A percentile compares a stretch with the other conserved stretches of the same genome.
These are phyloP conservation scores for Dryas integrifolia DNA, from an alignment of 331 rosid species.

Conservation along the genomic window DNA sequence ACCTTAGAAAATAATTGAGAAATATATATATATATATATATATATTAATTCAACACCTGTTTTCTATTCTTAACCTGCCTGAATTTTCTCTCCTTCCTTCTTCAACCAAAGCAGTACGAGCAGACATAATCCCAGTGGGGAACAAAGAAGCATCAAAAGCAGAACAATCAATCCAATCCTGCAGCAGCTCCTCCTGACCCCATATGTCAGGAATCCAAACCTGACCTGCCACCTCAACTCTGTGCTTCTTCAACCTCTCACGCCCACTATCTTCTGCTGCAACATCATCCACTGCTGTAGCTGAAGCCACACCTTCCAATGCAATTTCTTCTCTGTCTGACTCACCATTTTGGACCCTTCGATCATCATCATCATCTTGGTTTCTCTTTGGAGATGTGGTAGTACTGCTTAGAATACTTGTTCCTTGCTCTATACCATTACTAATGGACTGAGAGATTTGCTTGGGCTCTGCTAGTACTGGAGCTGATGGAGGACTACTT, in stretches of 20 bases:
- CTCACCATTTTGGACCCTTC: background rate
- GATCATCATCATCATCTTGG: background rate
- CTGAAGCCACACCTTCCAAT: constrained; percentile 7
- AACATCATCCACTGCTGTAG: background rate
- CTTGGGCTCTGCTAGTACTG: constrained; percentile 7
- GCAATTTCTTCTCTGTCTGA: constrained; percentile 17
- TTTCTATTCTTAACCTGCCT: constrained; percentile 50
- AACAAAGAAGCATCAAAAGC: constrained; percentile 67
- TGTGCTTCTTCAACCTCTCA: constrained; percentile 71
- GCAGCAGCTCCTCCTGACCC: constrained; percentile 86
- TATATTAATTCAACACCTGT: constrained; percentile 55
- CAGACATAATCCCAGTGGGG: constrained; percentile 51
- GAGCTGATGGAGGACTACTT: background rate
- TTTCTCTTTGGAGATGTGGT: constrained; percentile 1
- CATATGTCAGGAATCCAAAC: constrained; percentile 88
- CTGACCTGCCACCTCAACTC: constrained; percentile 64
- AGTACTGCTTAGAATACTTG: too few relatives aligned
- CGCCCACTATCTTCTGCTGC: constrained; percentile 52
- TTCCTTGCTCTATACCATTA: constrained; percentile 2
- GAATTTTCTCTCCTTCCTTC: constrained; percentile 56
- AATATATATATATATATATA: too few relatives aligned
- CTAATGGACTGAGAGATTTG: background rate
- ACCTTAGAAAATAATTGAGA: too few relatives aligned
- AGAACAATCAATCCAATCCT: constrained; percentile 80
- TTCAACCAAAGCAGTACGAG: constrained; percentile 58